These are phyloP conservation scores for Cicer arietinum DNA, from an alignment of 306 rosid genomes.

Conservation along the genomic window DNA sequence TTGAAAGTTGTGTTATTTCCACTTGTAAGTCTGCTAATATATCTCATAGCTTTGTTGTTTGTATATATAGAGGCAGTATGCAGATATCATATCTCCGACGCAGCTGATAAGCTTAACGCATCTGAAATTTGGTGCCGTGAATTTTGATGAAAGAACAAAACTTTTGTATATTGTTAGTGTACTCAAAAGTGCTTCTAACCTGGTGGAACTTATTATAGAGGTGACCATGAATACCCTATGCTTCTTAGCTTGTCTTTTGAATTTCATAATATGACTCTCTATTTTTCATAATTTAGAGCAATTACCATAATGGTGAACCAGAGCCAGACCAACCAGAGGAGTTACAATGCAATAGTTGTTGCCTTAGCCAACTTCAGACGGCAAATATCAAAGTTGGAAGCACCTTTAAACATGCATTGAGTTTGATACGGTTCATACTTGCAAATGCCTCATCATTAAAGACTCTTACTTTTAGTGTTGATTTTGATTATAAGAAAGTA, in stretches of 20 bases:
- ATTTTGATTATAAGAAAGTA: no score
- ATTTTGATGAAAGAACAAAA: neutral
- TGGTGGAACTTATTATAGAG: slow-evolving; percentile 20
- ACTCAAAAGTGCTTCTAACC: slow-evolving; percentile 36
- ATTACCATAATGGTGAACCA: neutral
- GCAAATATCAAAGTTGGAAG: neutral
- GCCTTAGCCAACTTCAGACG: slow-evolving; percentile 6
- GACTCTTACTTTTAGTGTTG: slow-evolving; percentile 20
- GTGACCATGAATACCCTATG: slow-evolving; percentile 20
- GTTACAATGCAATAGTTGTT: neutral
- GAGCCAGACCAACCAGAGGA: neutral
- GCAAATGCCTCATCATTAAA: slow-evolving; percentile 22
- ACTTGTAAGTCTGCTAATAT: neutral
- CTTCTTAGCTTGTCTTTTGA: neutral
- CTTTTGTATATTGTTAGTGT: neutral
- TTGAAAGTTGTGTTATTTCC: neutral
- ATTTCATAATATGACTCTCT: neutral
- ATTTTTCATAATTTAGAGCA: neutral
- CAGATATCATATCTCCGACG: neutral
- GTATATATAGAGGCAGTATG: slow-evolving; percentile 2
- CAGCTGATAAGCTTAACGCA: neutral
- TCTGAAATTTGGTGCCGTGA: neutral
- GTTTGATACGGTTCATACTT: slow-evolving; percentile 17
- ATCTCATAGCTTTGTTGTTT: slow-evolving; percentile 1
- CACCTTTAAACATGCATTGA: neutral